phyloP scores from a whole-genome alignment of 352 stramenopile species.

The Halophytophthora polymorphica region DNA sequence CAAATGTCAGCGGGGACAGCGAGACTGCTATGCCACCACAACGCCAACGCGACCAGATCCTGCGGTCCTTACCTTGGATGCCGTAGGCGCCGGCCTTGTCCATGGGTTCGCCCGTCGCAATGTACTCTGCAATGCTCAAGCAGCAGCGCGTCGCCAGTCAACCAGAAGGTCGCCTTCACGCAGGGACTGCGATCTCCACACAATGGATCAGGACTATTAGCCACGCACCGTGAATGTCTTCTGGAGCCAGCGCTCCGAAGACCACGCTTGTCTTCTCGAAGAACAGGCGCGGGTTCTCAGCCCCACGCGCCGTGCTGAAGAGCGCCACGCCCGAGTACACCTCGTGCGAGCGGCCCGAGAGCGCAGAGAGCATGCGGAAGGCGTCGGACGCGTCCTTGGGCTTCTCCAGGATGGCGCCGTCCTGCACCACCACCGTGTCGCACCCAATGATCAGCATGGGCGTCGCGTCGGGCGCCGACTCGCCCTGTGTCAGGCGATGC shows the following conservation, averaged over 20 bases:
- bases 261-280: constrained; percentile 62
- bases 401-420: constrained; percentile 89
- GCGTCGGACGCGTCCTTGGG: constrained; percentile 78
- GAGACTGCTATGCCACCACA: too few relatives aligned
- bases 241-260: constrained; percentile 48
- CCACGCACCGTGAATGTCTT: constrained; percentile 59
- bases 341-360: constrained; percentile 73
- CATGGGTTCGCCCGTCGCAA: constrained; percentile 88
- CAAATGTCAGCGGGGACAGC: too few relatives aligned
- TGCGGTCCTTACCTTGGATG: constrained; percentile 82
- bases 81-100: constrained; percentile 91
- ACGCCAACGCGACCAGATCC: too few relatives aligned
- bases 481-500: constrained; percentile 25
- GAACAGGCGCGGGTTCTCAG: constrained; percentile 57
- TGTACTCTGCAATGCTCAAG: constrained; percentile 58
- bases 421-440: constrained; percentile 86
- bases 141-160: too few relatives aligned
- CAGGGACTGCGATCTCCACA: too few relatives aligned
- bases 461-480: constrained; percentile 1
- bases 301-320: constrained; percentile 41
- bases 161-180: too few relatives aligned
- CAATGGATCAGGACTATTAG: not conserved
- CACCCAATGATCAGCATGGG: constrained; percentile 75
- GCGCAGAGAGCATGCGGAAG: constrained; percentile 67
- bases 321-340: constrained; percentile 89